Evolutionary conservation across 2,329 filamentous ascomycete genomes (phyloP).

Genomic region (Botrytis hyacinthi): DNA sequence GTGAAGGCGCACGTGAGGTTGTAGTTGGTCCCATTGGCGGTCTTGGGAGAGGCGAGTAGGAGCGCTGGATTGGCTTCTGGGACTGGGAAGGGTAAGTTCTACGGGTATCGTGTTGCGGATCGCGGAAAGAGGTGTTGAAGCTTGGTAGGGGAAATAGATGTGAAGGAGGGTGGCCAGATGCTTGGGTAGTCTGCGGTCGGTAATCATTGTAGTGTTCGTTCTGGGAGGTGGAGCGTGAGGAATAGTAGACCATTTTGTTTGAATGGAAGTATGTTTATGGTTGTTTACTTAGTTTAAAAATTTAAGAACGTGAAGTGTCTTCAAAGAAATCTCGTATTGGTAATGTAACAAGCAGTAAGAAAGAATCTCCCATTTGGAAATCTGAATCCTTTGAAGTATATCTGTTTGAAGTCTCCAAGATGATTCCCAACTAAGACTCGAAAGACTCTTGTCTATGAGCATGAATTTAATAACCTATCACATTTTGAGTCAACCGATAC

Average conservation of each 20-base stretch:
- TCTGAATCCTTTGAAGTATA: background rate
- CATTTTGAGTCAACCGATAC: background rate
- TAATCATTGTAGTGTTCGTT: background rate
- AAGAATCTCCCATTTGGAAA: background rate
- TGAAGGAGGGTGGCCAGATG: background rate
- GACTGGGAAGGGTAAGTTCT: background rate
- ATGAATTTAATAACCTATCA: background rate
- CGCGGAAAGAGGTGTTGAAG: rapidly evolving
- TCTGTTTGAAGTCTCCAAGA: rapidly evolving
- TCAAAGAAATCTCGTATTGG: background rate
- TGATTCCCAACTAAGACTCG: background rate
- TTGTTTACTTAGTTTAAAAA: background rate
- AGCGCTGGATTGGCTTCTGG: background rate
- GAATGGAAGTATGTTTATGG: background rate
- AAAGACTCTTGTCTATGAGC: background rate
- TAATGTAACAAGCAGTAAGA: background rate
- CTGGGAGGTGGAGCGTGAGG: background rate
- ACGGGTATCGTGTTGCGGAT: background rate
- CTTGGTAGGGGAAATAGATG: rapidly evolving
- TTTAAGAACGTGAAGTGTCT: background rate
- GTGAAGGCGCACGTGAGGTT: background rate
- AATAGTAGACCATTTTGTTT: background rate
- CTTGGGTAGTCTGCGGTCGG: background rate
- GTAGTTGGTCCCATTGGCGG: background rate
- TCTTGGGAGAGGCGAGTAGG: background rate